These are phyloP conservation scores for Gossypium thurberi DNA, from an alignment of 345 rosid species.

Conservation along the genomic window DNA sequence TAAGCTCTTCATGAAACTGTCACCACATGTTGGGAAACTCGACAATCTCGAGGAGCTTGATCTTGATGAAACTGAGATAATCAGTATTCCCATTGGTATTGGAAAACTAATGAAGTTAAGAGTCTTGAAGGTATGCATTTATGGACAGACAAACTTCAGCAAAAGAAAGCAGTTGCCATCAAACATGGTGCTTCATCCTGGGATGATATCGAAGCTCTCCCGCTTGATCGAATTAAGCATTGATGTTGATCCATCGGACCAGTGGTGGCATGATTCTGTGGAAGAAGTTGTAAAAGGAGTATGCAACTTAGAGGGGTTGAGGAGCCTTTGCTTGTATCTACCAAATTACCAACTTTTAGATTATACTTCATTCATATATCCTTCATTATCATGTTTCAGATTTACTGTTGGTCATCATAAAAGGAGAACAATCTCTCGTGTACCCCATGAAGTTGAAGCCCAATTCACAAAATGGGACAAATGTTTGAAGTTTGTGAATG, in stretches of 20 bases:
- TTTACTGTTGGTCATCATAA: background rate
- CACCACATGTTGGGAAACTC: slow-evolving; percentile 21
- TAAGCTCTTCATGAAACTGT: slow-evolving; percentile 14
- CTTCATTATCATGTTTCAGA: background rate
- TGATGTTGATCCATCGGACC: background rate
- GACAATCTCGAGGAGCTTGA: slow-evolving; percentile 20
- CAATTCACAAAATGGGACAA: background rate
- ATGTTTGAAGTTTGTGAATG: background rate
- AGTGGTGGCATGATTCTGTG: background rate
- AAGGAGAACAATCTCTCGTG: background rate
- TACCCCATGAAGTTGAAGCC: background rate
- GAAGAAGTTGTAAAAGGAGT: background rate
- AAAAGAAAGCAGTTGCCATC: background rate
- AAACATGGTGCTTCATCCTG: slow-evolving; percentile 7
- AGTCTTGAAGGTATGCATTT: slow-evolving; percentile 13
- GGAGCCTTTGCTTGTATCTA: background rate
- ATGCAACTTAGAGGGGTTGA: background rate
- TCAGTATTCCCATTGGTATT: slow-evolving; percentile 6
- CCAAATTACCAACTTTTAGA: background rate
- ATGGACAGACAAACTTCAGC: background rate
- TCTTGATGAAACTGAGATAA: slow-evolving; percentile 16
- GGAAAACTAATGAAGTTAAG: background rate
- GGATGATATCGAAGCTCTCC: background rate
- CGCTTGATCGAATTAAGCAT: background rate
- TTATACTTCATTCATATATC: background rate